Conservation (phyloP, 2,329 filamentous ascomycete genomes). For the Phyllosticta ampelicida region DNA sequence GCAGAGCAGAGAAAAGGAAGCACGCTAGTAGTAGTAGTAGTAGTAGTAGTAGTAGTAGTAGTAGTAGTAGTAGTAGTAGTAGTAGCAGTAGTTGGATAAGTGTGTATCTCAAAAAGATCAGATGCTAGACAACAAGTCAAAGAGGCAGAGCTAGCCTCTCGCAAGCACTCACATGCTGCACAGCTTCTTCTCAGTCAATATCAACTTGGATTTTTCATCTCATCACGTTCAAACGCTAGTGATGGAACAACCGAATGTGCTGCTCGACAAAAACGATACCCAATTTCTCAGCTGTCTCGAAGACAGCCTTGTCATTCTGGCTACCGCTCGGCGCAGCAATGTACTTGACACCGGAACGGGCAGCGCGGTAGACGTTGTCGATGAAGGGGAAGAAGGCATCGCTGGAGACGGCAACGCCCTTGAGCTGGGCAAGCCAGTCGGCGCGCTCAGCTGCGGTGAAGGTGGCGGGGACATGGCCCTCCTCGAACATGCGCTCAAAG, state of each 20-base stretch:
- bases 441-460: constrained; percentile 79
- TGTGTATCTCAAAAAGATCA: no score
- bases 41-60: no score
- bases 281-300: constrained; percentile 83
- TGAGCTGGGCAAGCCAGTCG: constrained; percentile 74
- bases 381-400: constrained; percentile 99
- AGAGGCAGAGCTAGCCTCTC: no score
- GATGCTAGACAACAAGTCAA: no score
- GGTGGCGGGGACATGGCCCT: constrained; percentile 57
- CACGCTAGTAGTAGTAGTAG: no score
- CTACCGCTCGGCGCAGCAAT: constrained; percentile 87
- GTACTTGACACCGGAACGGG: constrained; percentile 85
- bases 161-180: no score
- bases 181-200: no score
- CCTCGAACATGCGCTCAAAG: constrained; percentile 80
- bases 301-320: constrained; percentile 71
- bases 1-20: no score
- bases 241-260: constrained; percentile 87
- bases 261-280: constrained; percentile 95
- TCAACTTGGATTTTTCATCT: no score
- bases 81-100: no score
- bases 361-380: constrained; percentile 91
- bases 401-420: constrained; percentile 74
- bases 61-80: no score
- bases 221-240: constrained; percentile 43